Base-by-base conservation (phyloP, 306 rosid genomes). In the Sesbania bispinosa region DNA sequence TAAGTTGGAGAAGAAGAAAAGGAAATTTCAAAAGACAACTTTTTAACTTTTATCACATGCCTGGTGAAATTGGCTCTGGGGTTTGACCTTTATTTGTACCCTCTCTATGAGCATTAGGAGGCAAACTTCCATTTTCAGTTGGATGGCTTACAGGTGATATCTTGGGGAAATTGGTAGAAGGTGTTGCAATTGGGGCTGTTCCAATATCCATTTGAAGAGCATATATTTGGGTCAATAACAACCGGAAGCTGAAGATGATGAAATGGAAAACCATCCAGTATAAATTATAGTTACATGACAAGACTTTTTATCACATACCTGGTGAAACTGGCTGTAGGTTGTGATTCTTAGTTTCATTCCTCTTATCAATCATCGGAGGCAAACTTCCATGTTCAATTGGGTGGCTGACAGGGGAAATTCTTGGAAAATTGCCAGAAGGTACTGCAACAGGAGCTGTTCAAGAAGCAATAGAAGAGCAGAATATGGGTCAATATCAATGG, bases 61-160 rank as follows among this genome's bases (percentile, higher is more conserved):
- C 79, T 54, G 89, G 76, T 67, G 85, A 73, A 27, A 76, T 20
- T 58, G 71, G 38, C 61, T 63, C 71, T 4, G 50, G 45, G 43
- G 45, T 36, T 19, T 70, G 81, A 47, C 58, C 26, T 30, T 27
- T 80, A 54, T 38, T 77, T 59, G 73, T 47, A 79, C 67, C 81
- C 58, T 81, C 69, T 39, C 53, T 66, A 45, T 51, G 81, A 54
- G 50, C 18, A 60, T 32, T 78, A 69, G 88, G 79, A 60, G 98
- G 92, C 24, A 81, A 79, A 75, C 68, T 70, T 71, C 75, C 86
- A 59, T 83, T 86, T 62, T 43, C 27, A 20, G 68, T 66, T 63
- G 91, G 82, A 3, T 68, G 81, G 70, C 70, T 71, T 41, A 51
- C 66, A 29, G 98, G 89, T 67, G 93, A 79, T 67, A 36, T 52